Percentiles rank a stretch among this genome's conserved stretches.
phyloP scores from a whole-genome alignment of 257 asterid species.

The Solanum acaule region DNA sequence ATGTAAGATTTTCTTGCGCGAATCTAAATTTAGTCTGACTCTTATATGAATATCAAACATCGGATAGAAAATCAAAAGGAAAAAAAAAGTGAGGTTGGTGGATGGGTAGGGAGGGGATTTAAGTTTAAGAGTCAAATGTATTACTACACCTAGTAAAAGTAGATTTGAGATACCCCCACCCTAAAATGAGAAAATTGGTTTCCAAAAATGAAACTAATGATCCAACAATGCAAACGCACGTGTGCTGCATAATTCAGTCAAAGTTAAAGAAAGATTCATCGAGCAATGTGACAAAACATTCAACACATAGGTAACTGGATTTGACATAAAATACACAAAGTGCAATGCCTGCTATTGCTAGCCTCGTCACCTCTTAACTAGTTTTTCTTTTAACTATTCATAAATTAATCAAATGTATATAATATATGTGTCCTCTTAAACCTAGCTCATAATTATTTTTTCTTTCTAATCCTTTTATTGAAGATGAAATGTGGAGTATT shows the following conservation, averaged over 20 bases:
- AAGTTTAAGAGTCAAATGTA: background rate
- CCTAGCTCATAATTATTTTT: background rate
- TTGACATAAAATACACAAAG: slow-evolving; percentile 1
- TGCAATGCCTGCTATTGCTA: background rate
- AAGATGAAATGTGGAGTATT: background rate
- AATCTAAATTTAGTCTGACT: accelerated
- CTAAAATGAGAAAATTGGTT: background rate
- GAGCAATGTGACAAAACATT: slow-evolving; percentile 6
- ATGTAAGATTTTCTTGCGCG: background rate
- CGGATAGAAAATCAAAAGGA: too few relatives aligned
- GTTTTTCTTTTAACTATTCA: background rate
- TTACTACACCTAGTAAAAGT: background rate
- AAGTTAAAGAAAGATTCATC: slow-evolving; percentile 1
- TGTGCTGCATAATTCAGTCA: background rate
- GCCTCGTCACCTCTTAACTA: background rate
- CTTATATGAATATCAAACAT: too few relatives aligned
- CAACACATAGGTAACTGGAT: slow-evolving; percentile 1
- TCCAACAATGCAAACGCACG: background rate
- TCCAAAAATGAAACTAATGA: background rate
- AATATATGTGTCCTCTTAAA: background rate
- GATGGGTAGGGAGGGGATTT: too few relatives aligned
- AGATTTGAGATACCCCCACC: background rate
- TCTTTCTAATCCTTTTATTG: background rate
- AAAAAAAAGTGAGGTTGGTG: too few relatives aligned
- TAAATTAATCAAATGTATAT: background rate